Base-by-base conservation (phyloP, 306 rosid genomes). In the Malus fusca region DNA sequence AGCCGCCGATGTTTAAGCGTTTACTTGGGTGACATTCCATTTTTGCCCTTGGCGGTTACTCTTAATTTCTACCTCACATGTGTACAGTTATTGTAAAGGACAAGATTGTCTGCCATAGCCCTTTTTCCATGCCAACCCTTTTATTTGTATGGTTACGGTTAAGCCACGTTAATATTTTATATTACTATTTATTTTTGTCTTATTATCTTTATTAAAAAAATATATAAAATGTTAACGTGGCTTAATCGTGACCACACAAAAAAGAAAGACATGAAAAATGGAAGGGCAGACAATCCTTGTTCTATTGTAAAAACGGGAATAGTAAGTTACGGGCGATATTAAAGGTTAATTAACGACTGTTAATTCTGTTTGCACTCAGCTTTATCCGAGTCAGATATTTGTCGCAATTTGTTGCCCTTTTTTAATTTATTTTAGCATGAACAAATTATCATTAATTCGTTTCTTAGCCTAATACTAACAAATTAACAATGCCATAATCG, bases 31-130 rank as follows among this genome's bases (percentile, higher is more conserved):
- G 53, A 51, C 23, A 26, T 28, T 63, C 70, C 84, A 78, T 43
- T 72, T 61, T 65, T 53, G 70, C 75, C 82, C 77, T 30, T 40
- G 4, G 67, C 44, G 21, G 35, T 43, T 74, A 37, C 60, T 25
- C 73, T 8, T 23, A 28, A 30, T 73, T 58, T 43, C 71, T 30
- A 18, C 22, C 4, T 31, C 5, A 35, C 69, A n/a, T 70, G 35
- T 81, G 88, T 78, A 84, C 88, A 82, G 86, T n/a, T 73, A 31
- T 25, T 35, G 56, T 52, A 35, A 33, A 5, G n/a, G n/a, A n/a
- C n/a, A n/a, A n/a, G n/a, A n/a, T n/a, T n/a, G n/a, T n/a, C n/a
- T n/a, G n/a, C n/a, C n/a, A n/a, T n/a, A n/a, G n/a, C n/a, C n/a
- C n/a, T n/a, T n/a, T n/a, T n/a, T n/a, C n/a, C n/a, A n/a, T n/a